Evolutionary conservation across 805 yeast species (phyloP), one percentile per base, ranked within the genome.

Genomic region (Pichia nakasei): DNA sequence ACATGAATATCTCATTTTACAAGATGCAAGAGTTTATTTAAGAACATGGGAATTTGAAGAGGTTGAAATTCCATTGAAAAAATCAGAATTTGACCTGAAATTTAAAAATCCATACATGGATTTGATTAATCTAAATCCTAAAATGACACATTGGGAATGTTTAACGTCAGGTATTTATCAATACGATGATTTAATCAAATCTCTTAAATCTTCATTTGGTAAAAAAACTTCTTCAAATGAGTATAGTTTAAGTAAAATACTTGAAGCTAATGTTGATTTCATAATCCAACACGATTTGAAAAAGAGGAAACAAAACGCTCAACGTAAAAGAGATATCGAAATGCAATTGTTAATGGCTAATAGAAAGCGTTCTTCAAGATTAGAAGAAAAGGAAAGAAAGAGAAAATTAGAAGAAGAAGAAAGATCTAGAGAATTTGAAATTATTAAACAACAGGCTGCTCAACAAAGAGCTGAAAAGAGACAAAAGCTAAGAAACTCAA

Each of bases 351-450:
- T 85, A 43, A 61, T 85, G 55, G 79, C 79, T 4, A 75, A 83
- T 45, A 70, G 93, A 54, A 84, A 85, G 54, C 70, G 86, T 51
- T 83, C 91, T 0, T 76, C 87, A 2, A 71, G 93, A 60, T 60
- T 85, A 37, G 85, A 81, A 51, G 83, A 82, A 18, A 78, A 76
- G 54, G 79, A 75, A 48, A 64, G 62, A 47, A 70, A 64, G 41
- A 67, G 59, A 44, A 65, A 57, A 38, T 83, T 78, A 48, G 86
- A 82, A 49, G 76, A 73, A 19, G 68, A 68, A 41, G 64, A 64
- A 39, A 58, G 65, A 26, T 69, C 67, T 45, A 68, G 68, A 38
- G 67, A 73, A 45, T 75, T 69, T 39, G 71, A 72, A 44, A 65
- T 68, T 37, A 64, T 70, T 34, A 64, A 70, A 40, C 60, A 62